Percentiles rank a stretch among this genome's conserved stretches.
phyloP scores from a whole-genome alignment of 495 filamentous ascomycete species.

The Tetracladium setigerum region DNA sequence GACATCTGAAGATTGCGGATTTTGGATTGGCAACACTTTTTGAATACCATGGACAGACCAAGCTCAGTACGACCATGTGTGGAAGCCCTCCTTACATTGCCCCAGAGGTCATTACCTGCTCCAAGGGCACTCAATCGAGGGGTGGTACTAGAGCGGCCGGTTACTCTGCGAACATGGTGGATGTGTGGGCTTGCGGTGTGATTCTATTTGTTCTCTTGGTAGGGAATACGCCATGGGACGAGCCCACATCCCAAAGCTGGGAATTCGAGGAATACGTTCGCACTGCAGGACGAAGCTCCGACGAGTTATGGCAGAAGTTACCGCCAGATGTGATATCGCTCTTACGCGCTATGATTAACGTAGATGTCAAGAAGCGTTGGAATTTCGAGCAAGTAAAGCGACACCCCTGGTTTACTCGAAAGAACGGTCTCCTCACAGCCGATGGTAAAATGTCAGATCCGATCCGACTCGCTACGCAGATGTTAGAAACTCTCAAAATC shows the following conservation, averaged over 20 bases:
- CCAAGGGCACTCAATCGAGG: conserved; percentile 29
- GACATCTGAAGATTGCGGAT: conserved; percentile 92
- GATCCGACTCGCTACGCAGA: conserved; percentile 76
- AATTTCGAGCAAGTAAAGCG: conserved; percentile 79
- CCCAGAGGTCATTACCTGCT: conserved; percentile 70
- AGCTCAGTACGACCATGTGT: conserved; percentile 80
- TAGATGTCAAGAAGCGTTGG: conserved; percentile 71
- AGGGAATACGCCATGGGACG: conserved; percentile 97
- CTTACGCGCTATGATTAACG: conserved; percentile 86
- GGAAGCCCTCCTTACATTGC: conserved; percentile 97
- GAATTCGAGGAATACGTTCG: conserved; percentile 81
- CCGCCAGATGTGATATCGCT: conserved; percentile 76
- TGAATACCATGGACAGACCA: conserved; percentile 72
- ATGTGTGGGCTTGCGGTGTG: conserved; percentile 96
- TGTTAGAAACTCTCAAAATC: conserved; percentile 90
- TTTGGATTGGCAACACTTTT: conserved; percentile 96
- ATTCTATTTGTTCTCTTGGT: conserved; percentile 93
- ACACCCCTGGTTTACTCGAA: conserved; percentile 92
- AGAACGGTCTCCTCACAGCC: conserved; percentile 63
- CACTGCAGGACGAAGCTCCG: conserved; percentile 68
- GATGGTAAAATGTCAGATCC: conserved; percentile 76
- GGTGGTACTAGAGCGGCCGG: conserved; percentile 47
- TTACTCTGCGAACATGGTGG: conserved; percentile 76
- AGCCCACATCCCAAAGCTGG: conserved; percentile 71
- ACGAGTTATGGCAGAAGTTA: conserved; percentile 79